Conservation (phyloP, 495 filamentous ascomycete species). For the Penicillium salamii region DNA sequence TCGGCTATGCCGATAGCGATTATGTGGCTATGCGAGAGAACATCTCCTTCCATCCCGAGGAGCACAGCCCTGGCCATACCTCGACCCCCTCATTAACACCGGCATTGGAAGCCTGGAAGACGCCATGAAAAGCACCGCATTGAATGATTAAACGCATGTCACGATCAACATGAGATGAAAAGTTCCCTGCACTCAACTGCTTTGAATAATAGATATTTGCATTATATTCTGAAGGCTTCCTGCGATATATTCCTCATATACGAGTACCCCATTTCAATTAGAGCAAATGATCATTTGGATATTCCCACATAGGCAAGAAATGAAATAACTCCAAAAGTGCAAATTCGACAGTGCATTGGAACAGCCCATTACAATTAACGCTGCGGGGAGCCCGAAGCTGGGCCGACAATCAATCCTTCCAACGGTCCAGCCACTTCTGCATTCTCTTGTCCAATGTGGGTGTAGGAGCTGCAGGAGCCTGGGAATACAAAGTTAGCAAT, state of each 20-base stretch:
- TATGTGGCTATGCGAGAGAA: conserved; percentile 91
- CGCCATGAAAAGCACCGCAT: not conserved
- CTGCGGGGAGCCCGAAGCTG: too few species aligned
- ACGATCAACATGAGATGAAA: conserved; percentile 8
- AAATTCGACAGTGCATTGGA: not conserved
- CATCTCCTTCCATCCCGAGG: conserved; percentile 60
- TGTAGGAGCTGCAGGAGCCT: conserved; percentile 38
- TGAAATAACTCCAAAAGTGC: not conserved
- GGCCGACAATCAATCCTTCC: conserved; percentile 32
- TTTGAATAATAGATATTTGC: not conserved
- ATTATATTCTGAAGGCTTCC: not conserved
- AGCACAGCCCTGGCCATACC: conserved; percentile 11
- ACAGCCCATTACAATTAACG: too few species aligned
- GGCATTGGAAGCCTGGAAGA: conserved; percentile 24
- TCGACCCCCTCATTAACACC: conserved; percentile 43
- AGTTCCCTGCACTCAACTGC: not conserved
- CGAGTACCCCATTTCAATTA: too few species aligned
- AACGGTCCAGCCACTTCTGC: conserved; percentile 33
- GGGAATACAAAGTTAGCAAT: not conserved
- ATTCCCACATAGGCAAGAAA: not conserved
- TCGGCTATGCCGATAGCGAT: conserved; percentile 92
- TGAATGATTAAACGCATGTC: not conserved
- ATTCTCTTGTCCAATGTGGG: conserved; percentile 31
- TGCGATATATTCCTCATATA: not conserved
- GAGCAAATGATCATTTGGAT: not conserved